Base-by-base conservation (phyloP, 768 basidiomycete genomes). In the Sarcodon aspratus region DNA sequence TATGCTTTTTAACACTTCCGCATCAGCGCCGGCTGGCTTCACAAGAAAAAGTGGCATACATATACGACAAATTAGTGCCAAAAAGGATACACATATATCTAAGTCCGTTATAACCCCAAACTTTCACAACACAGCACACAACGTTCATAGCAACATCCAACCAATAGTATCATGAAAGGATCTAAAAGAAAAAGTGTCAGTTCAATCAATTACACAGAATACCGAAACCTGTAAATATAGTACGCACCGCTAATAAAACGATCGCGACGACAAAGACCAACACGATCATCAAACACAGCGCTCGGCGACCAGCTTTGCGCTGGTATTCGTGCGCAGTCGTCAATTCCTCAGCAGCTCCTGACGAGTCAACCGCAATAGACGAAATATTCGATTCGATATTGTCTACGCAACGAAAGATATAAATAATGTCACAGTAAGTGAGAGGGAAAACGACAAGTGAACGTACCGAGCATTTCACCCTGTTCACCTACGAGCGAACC, bases 331-430 rank as follows among this genome's bases (percentile, higher is more conserved):
- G 81, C 4, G 96, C 96, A 12, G 85, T 86, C 1, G 75, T 80
- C 33, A 98, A 74, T 64, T 99, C 94, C 52, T 85, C 81, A 1
- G 86, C 79, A 11, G 93, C 95, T 36, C 80, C 79, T 2, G 77
- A 69, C 1, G 91, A 92, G 61, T 97, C 86, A 32, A 76, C 75
- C 0, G 84, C 81, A 46, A 97, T 85, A 0, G 85, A 88, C 12
- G 82, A 85, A 36, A 99, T 82, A 59, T 98, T 98, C 36, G 81
- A 79, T 63, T 96, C 92, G 59, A 99, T 95, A 57, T 95, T 95
- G 60, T 97, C 95, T 97, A 57, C 13, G 17, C 31, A 15, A 9
- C 18, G 6, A 18, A 31, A 32, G 9, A 33, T 17, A 35, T 42
- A 38, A 44, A 44, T 17, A 50, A 21, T 18, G 32, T 3, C 9